Conservation (phyloP, 306 rosid genomes). For the Trichosanthes truncata region DNA sequence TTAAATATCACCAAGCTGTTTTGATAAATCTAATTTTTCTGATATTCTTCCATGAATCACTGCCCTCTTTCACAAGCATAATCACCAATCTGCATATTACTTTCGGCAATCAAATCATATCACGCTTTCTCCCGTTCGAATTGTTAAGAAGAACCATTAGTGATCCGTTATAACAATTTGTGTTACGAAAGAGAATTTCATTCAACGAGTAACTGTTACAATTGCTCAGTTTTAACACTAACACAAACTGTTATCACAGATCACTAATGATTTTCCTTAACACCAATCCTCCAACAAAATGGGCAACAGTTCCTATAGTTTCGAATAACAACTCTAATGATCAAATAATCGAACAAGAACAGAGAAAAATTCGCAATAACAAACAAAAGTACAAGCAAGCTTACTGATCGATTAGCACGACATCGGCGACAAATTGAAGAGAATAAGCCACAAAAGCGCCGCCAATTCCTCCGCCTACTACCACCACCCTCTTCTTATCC, state of each 20-base stretch:
- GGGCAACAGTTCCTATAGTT: not conserved
- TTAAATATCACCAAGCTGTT: too few species aligned
- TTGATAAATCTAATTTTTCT: too few species aligned
- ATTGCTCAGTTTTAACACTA: not conserved
- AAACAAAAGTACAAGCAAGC: not conserved
- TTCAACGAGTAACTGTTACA: not conserved
- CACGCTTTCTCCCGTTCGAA: not conserved
- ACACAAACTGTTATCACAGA: not conserved
- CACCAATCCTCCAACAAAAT: not conserved
- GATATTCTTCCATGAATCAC: not conserved
- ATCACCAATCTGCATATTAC: not conserved
- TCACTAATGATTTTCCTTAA: not conserved
- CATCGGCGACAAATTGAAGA: constrained; percentile 28
- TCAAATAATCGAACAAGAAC: not conserved
- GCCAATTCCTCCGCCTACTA: constrained; percentile 21
- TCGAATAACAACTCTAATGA: not conserved
- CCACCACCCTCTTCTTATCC: constrained; percentile 26
- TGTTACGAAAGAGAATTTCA: not conserved
- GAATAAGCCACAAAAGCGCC: constrained; percentile 25
- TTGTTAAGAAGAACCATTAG: not conserved
- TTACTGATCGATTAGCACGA: constrained; percentile 31
- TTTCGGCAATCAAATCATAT: not conserved
- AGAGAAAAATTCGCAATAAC: not conserved
- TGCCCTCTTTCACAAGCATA: not conserved
- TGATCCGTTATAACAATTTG: not conserved